Evolutionary conservation across 495 filamentous ascomycete genomes (phyloP).

Genomic region (Jackrogersella multiformis): DNA sequence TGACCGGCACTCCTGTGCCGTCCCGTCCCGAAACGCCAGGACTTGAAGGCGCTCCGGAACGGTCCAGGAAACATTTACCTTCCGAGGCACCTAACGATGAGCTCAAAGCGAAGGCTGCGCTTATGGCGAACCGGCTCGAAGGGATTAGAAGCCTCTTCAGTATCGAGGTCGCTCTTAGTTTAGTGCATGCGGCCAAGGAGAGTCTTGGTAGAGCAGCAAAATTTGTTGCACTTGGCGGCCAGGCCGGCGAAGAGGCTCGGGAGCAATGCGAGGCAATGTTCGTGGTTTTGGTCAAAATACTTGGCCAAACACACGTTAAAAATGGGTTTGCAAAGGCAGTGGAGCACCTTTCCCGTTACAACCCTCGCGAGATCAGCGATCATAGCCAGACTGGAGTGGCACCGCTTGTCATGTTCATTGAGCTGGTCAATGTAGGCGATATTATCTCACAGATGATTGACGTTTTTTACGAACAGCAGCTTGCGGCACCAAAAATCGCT

Average conservation of each 20-base stretch:
- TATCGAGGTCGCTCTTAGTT: slow-evolving; percentile 89
- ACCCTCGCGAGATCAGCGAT: slow-evolving; percentile 83
- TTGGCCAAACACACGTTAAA: slow-evolving; percentile 89
- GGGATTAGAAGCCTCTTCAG: slow-evolving; percentile 94
- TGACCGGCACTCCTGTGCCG: slow-evolving; percentile 43
- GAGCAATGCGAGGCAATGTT: slow-evolving; percentile 94
- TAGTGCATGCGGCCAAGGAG: slow-evolving; percentile 91
- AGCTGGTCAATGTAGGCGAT: slow-evolving; percentile 97
- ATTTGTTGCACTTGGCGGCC: slow-evolving; percentile 80
- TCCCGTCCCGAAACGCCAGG: slow-evolving; percentile 61
- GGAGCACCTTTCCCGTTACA: slow-evolving; percentile 88
- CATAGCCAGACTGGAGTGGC: slow-evolving; percentile 78
- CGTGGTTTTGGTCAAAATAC: slow-evolving; percentile 78
- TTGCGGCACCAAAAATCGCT: slow-evolving; percentile 80
- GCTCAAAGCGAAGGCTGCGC: slow-evolving; percentile 91
- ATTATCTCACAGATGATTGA: slow-evolving; percentile 99
- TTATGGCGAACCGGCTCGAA: slow-evolving; percentile 94
- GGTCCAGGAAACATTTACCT: slow-evolving; percentile 58
- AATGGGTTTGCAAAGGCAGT: slow-evolving; percentile 92
- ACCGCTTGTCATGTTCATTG: slow-evolving; percentile 93
- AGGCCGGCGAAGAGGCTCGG: slow-evolving; percentile 82
- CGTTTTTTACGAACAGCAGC: slow-evolving; percentile 96
- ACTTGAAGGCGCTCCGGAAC: slow-evolving; percentile 42
- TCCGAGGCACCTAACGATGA: slow-evolving; percentile 83
- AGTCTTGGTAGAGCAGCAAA: slow-evolving; percentile 85